Percentiles rank a stretch among this genome's conserved stretches.
These are phyloP conservation scores for Pestalotiopsis sp. DNA, from an alignment of 2,329 filamentous ascomycete species.

Conservation along the genomic window DNA sequence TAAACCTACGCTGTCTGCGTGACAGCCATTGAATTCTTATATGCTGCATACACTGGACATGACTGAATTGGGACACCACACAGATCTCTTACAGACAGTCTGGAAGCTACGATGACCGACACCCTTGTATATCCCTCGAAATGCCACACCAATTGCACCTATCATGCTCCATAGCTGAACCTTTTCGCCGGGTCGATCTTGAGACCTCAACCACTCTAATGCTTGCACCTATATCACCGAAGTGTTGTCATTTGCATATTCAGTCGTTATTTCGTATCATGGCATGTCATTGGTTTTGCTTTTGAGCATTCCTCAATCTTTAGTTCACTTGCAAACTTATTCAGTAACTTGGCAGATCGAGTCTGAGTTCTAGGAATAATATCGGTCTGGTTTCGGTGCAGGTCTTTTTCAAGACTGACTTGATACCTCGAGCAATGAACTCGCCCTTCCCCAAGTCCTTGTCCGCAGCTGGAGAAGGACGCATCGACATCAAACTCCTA, in stretches of 20 bases:
- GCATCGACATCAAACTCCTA: constrained; percentile 72
- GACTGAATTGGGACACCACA: background rate
- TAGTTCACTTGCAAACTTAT: background rate
- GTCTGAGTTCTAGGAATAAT: too few species aligned
- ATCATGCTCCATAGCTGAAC: background rate
- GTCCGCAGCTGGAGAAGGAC: constrained; percentile 76
- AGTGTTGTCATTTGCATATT: background rate
- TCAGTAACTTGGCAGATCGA: too few species aligned
- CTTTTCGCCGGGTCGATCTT: background rate
- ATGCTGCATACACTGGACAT: background rate
- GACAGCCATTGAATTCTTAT: too few species aligned
- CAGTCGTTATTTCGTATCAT: background rate
- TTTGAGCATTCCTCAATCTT: background rate
- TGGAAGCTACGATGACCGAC: background rate
- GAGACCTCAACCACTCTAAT: background rate
- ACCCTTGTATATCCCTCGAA: background rate
- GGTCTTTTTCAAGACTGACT: too few species aligned
- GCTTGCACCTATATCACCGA: background rate
- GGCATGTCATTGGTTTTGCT: background rate
- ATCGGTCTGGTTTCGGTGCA: too few species aligned
- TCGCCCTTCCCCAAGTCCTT: constrained; percentile 80
- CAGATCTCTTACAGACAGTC: background rate
- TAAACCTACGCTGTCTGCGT: too few species aligned
- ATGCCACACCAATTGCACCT: background rate
- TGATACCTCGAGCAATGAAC: constrained; percentile 35